These are phyloP conservation scores for Ambrosia artemisiifolia DNA, from an alignment of 129 eudicot species.

Conservation along the genomic window DNA sequence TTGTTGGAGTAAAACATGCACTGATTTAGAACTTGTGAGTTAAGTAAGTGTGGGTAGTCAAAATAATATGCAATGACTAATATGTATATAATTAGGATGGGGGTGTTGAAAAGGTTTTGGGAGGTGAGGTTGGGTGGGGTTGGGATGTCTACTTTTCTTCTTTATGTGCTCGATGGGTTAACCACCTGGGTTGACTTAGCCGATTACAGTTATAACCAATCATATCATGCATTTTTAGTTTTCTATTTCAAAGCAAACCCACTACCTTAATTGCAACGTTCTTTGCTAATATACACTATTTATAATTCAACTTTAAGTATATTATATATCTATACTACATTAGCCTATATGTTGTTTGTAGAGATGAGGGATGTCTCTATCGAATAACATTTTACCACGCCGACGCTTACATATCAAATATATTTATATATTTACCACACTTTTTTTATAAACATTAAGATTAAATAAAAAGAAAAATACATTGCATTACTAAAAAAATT, in stretches of 20 bases:
- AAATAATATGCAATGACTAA: conserved; percentile 39
- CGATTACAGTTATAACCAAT: conserved; percentile 35
- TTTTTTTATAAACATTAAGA: too few relatives aligned
- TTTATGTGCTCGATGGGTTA: conserved; percentile 33
- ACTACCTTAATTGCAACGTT: conserved; percentile 12
- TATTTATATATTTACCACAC: too few relatives aligned
- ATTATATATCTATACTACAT: too few relatives aligned
- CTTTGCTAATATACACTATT: neutral
- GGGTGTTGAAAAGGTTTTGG: conserved; percentile 35
- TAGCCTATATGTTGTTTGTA: too few relatives aligned
- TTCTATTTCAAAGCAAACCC: conserved; percentile 22
- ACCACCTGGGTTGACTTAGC: conserved; percentile 42
- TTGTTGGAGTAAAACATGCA: conserved; percentile 23
- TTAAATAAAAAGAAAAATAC: too few relatives aligned
- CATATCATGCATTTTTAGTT: conserved; percentile 27
- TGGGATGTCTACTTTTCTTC: conserved; percentile 32
- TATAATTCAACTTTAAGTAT: neutral
- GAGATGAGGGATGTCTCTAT: too few relatives aligned
- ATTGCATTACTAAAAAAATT: too few relatives aligned
- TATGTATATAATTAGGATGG: conserved; percentile 28
- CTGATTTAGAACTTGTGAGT: conserved; percentile 28
- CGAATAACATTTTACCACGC: too few relatives aligned
- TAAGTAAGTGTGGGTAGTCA: conserved; percentile 41
- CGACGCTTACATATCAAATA: too few relatives aligned
- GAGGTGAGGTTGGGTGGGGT: conserved; percentile 25